Evolutionary conservation across 2,329 filamentous ascomycete genomes (phyloP).

Genomic region (Penicillium glabrum): DNA sequence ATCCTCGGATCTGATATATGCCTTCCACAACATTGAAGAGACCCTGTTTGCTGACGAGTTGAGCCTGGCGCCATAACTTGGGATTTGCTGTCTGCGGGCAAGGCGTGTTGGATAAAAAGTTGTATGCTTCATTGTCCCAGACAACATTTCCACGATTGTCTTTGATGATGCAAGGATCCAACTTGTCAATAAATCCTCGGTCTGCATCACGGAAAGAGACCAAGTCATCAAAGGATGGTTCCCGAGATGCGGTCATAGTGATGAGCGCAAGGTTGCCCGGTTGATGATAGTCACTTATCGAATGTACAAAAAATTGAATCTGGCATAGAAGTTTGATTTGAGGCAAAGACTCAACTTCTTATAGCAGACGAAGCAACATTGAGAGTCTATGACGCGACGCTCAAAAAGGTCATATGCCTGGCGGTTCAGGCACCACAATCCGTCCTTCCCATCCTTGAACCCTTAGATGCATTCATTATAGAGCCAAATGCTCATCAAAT

Average conservation of each 20-base stretch:
- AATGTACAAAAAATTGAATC: not conserved
- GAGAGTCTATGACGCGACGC: too few species aligned
- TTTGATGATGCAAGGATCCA: not conserved
- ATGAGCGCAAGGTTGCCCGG: not conserved
- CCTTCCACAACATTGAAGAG: constrained; percentile 36
- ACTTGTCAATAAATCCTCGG: not conserved
- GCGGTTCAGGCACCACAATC: too few species aligned
- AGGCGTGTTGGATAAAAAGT: constrained; percentile 18
- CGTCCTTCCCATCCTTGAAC: too few species aligned
- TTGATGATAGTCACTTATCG: not conserved
- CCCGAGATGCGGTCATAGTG: not conserved
- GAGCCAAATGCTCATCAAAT: too few species aligned
- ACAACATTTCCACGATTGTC: constrained; percentile 11
- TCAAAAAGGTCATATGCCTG: too few species aligned
- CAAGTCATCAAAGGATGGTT: not conserved
- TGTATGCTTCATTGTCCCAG: constrained; percentile 34
- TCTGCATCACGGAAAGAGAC: not conserved
- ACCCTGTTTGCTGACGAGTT: constrained; percentile 32
- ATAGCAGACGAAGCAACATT: not conserved
- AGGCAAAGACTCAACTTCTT: not conserved
- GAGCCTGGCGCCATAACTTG: constrained; percentile 38
- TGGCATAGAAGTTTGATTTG: not conserved
- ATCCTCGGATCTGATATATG: constrained; percentile 44
- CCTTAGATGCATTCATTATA: too few species aligned
- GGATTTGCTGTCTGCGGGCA: constrained; percentile 32